Conservation (phyloP, 805 yeast genomes). For the Lipomyces japonicus region DNA sequence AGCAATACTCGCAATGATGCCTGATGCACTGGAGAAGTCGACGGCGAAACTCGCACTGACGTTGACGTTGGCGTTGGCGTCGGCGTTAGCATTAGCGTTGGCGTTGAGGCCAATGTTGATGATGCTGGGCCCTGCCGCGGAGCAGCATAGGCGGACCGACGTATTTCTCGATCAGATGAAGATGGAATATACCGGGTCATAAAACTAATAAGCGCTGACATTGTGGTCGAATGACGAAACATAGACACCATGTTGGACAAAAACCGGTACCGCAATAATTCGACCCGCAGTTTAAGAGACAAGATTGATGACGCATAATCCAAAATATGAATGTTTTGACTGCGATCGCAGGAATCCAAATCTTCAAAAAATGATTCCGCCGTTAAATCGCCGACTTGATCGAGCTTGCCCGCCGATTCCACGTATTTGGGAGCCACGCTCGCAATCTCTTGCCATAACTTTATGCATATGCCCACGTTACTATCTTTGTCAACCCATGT, state of each 20-base stretch:
- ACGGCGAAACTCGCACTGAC: constrained; percentile 6
- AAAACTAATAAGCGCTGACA: constrained; percentile 6
- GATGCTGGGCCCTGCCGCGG: constrained; percentile 7
- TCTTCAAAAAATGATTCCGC: constrained; percentile 6
- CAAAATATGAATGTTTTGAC: background rate
- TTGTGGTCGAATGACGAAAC: constrained; percentile 6
- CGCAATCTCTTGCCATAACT: constrained; percentile 5
- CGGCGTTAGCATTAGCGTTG: constrained; percentile 8
- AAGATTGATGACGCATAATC: background rate
- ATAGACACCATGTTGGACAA: constrained; percentile 6
- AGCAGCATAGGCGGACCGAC: too few relatives aligned
- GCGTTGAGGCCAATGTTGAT: constrained; percentile 4
- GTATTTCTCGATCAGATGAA: constrained; percentile 5
- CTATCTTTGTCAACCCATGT: constrained; percentile 3
- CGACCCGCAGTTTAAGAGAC: constrained; percentile 8
- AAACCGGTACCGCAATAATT: background rate
- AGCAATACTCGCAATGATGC: constrained; percentile 4
- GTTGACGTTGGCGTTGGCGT: constrained; percentile 9
- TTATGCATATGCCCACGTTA: constrained; percentile 8
- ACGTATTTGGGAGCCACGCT: constrained; percentile 1
- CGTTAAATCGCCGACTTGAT: constrained; percentile 5
- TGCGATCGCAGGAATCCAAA: constrained; percentile 3
- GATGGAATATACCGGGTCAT: constrained; percentile 6
- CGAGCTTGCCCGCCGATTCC: background rate
- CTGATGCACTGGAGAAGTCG: constrained; percentile 1